Conservation (phyloP, 257 asterid species). For the Ballota nigra region DNA sequence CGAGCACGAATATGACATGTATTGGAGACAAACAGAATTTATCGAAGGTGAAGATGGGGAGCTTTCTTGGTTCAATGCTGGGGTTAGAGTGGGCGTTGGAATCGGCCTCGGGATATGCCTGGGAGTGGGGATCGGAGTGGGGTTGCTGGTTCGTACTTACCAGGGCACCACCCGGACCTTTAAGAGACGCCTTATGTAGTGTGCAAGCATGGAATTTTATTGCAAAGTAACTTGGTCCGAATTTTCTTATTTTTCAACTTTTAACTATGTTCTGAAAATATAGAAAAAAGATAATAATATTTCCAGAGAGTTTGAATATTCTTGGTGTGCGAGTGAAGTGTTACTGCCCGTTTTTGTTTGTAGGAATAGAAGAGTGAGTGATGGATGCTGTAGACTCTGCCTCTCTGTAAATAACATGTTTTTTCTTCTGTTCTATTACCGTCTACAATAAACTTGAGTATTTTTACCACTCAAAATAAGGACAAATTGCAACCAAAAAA, state of each 20-base stretch:
- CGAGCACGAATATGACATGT: constrained; percentile 37
- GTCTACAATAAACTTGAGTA: too few species aligned
- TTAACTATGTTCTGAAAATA: constrained; percentile 8
- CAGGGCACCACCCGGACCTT: constrained; percentile 56
- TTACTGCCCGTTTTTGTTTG: too few species aligned
- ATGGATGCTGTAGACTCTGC: constrained; percentile 10
- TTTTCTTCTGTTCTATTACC: too few species aligned
- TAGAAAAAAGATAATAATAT: not conserved
- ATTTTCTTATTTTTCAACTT: not conserved
- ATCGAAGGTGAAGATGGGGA: constrained; percentile 66
- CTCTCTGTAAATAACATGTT: constrained; percentile 24
- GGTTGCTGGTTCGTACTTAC: constrained; percentile 62
- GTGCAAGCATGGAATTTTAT: constrained; percentile 22
- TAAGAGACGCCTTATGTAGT: constrained; percentile 61
- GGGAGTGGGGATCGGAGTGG: constrained; percentile 69
- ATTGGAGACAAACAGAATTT: constrained; percentile 40
- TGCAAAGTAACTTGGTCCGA: constrained; percentile 1
- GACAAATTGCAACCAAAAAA: too few species aligned
- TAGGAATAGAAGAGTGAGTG: constrained; percentile 21
- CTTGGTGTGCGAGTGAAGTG: not conserved
- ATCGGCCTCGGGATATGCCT: constrained; percentile 69
- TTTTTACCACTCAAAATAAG: too few species aligned
- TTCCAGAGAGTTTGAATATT: constrained; percentile 5
- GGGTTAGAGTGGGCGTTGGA: constrained; percentile 81
- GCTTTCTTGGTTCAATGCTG: constrained; percentile 74